Conservation (phyloP, 805 yeast genomes). For the Yarrowia sp. region DNA sequence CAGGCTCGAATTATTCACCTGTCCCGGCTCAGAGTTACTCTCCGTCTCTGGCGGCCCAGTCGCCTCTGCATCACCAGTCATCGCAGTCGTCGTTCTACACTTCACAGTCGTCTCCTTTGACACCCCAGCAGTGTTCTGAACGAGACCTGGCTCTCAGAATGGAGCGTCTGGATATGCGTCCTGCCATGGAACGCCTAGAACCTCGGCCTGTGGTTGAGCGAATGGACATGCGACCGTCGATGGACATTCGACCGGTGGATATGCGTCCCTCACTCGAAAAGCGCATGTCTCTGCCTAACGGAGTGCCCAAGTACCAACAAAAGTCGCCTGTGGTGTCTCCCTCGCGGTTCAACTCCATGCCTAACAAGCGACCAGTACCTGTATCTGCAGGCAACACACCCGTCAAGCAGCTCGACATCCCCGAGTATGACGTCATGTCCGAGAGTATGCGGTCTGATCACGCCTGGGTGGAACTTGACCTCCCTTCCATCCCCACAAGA, state of each 20-base stretch:
- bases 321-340: slow-evolving; percentile 8
- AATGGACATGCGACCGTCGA: not conserved
- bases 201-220: not conserved
- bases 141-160: slow-evolving; percentile 13
- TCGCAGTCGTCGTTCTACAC: not conserved
- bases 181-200: not conserved
- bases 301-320: slow-evolving; percentile 20
- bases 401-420: slow-evolving; percentile 26
- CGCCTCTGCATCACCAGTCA: slow-evolving; percentile 7
- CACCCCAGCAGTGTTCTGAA: slow-evolving; percentile 11
- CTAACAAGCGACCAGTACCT: slow-evolving; percentile 26
- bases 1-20: not conserved
- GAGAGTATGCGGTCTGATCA: slow-evolving; percentile 12
- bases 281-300: slow-evolving; percentile 23
- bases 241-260: not conserved
- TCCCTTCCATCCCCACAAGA: slow-evolving; percentile 22
- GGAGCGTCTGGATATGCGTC: slow-evolving; percentile 8
- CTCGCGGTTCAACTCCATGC: slow-evolving; percentile 35
- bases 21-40: not conserved
- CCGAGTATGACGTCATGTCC: slow-evolving; percentile 21
- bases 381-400: slow-evolving; percentile 22
- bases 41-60: not conserved
- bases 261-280: slow-evolving; percentile 24
- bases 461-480: slow-evolving; percentile 30
- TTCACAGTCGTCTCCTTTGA: slow-evolving; percentile 4